phyloP scores from a whole-genome alignment of 257 asterid genomes.

The Jacaranda mimosifolia region DNA sequence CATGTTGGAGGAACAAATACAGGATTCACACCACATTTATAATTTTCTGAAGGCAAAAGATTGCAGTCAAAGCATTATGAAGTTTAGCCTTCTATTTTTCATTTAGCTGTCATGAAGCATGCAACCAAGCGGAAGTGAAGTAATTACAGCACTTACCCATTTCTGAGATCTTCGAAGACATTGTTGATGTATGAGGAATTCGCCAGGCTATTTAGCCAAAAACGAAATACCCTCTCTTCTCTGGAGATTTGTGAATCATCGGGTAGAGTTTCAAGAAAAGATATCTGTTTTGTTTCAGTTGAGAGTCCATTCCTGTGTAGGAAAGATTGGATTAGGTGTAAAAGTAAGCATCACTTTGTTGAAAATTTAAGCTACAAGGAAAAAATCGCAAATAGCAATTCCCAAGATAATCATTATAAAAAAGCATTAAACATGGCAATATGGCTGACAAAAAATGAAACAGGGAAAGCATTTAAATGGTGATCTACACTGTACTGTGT shows the following conservation, averaged over 20 bases:
- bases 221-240: constrained; percentile 92
- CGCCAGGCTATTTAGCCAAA: constrained; percentile 92
- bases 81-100: not conserved
- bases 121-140: constrained; percentile 12
- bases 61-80: constrained; percentile 9
- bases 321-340: constrained; percentile 36
- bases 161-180: constrained; percentile 95
- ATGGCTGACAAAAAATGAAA: not conserved
- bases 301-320: constrained; percentile 87
- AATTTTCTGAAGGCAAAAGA: not conserved
- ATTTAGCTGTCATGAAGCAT: not conserved
- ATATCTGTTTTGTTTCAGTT: constrained; percentile 76
- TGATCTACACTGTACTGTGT: no score
- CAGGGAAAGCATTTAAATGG: no score
- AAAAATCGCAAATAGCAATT: not conserved
- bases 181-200: constrained; percentile 88
- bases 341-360: constrained; percentile 9
- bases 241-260: constrained; percentile 87
- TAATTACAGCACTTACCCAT: constrained; percentile 68
- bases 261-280: constrained; percentile 82
- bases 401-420: not conserved
- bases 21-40: not conserved
- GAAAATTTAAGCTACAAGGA: constrained; percentile 12
- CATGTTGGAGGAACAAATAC: constrained; percentile 20
- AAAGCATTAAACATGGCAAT: no score